These are phyloP conservation scores for Lachnum nothofagi DNA, from an alignment of 2,329 filamentous ascomycete genomes.

Conservation along the genomic window DNA sequence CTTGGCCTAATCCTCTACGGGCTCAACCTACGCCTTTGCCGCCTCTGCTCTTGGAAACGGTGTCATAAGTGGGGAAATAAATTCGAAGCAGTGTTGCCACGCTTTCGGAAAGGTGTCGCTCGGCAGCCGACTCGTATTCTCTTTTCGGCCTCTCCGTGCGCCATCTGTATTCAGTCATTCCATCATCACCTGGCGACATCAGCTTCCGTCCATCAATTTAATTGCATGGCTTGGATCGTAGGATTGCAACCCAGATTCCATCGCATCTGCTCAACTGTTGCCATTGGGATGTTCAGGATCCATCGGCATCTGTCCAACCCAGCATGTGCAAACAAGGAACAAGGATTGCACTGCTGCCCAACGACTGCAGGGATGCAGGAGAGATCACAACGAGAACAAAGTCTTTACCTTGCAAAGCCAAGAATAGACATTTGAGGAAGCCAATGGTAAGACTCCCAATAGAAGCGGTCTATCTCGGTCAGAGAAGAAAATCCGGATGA, in stretches of 20 bases:
- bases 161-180: slow-evolving; percentile 38
- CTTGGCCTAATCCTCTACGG: not conserved
- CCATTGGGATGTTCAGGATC: not conserved
- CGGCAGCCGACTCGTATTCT: slow-evolving; percentile 10
- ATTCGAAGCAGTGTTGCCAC: slow-evolving; percentile 56
- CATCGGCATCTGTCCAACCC: not conserved
- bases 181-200: slow-evolving; percentile 39
- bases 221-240: no score
- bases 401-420: slow-evolving; percentile 49
- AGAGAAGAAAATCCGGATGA: slow-evolving; percentile 8
- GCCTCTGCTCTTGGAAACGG: slow-evolving; percentile 60
- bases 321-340: not conserved
- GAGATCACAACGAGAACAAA: not conserved
- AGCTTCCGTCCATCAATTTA: slow-evolving; percentile 9
- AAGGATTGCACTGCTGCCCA: slow-evolving; percentile 1
- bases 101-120: slow-evolving; percentile 23
- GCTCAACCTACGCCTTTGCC: slow-evolving; percentile 48
- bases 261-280: not conserved
- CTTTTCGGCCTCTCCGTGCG: slow-evolving; percentile 30
- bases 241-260: no score
- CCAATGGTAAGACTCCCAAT: slow-evolving; percentile 68
- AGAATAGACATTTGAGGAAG: slow-evolving; percentile 57
- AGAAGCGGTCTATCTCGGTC: slow-evolving; percentile 60
- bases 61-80: slow-evolving; percentile 74
- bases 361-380: not conserved